phyloP scores from a whole-genome alignment of 2,329 filamentous ascomycete genomes.

The Ascochyta fabae region DNA sequence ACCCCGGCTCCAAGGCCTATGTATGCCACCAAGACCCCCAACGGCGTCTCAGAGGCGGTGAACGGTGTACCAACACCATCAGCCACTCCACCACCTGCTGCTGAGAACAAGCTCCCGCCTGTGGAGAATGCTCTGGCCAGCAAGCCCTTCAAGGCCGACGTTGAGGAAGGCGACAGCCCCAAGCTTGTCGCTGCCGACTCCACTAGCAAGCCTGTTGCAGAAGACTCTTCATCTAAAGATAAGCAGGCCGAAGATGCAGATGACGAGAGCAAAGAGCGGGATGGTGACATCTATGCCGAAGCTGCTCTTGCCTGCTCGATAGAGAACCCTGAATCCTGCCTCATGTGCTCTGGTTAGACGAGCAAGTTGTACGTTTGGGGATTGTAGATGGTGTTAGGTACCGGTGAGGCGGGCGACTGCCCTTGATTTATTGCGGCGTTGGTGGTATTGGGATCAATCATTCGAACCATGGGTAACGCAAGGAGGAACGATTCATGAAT shows the following conservation, averaged over 20 bases:
- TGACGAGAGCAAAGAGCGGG: constrained; percentile 73
- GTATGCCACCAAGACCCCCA: constrained; percentile 64
- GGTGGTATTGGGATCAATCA: constrained; percentile 13
- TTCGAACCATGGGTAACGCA: constrained; percentile 17
- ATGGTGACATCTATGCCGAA: constrained; percentile 94
- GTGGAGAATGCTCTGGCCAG: constrained; percentile 65
- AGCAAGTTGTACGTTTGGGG: constrained; percentile 2
- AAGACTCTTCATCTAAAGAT: constrained; percentile 61
- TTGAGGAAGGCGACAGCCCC: constrained; percentile 78
- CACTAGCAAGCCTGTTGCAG: constrained; percentile 64
- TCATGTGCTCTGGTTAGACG: constrained; percentile 95
- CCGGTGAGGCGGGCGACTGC: constrained; percentile 21
- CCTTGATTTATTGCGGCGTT: constrained; percentile 22
- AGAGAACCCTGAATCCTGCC: constrained; percentile 90
- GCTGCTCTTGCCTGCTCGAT: constrained; percentile 94
- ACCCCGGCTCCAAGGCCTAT: constrained; percentile 70
- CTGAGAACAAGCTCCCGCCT: constrained; percentile 56
- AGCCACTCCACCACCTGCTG: constrained; percentile 67
- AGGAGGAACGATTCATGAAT: constrained; percentile 35
- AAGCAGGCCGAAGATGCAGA: constrained; percentile 77
- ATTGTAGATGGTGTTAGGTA: constrained; percentile 17
- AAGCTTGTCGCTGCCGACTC: constrained; percentile 79
- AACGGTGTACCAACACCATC: constrained; percentile 74
- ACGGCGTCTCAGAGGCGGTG: constrained; percentile 43
- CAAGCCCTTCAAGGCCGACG: constrained; percentile 76